Conservation (phyloP, 73 alveolate species). For the Tetrahymena thermophila region DNA sequence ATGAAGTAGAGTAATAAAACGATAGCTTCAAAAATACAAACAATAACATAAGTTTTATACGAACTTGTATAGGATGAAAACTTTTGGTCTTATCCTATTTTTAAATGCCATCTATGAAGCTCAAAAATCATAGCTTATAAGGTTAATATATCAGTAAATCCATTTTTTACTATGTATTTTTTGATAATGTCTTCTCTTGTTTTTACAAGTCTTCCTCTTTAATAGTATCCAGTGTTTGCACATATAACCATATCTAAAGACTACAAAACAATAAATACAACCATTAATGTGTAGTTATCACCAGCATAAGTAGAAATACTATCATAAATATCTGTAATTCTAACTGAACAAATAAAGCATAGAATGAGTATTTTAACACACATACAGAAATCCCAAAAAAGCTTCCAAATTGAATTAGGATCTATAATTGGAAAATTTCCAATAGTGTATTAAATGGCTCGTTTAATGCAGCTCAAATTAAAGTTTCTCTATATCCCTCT, state of each 20-base stretch:
- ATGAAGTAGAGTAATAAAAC: neutral
- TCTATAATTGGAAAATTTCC: neutral
- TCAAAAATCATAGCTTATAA: neutral
- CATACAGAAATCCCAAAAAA: neutral
- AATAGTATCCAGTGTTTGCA: neutral
- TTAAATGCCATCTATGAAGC: neutral
- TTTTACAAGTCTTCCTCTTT: neutral
- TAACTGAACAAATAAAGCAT: neutral
- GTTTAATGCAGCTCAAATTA: neutral
- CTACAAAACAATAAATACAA: neutral
- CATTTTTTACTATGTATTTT: neutral
- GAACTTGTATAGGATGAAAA: neutral
- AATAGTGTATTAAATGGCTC: neutral
- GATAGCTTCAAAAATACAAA: neutral
- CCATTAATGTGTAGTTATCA: neutral
- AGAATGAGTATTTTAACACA: neutral
- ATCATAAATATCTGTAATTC: neutral
- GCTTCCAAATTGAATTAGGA: neutral
- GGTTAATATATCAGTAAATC: neutral
- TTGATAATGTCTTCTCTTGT: neutral
- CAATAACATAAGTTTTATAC: neutral
- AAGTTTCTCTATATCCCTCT: neutral
- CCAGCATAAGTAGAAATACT: neutral
- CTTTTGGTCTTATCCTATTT: neutral
- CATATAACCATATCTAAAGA: neutral